A percentile compares a stretch with the other conserved stretches of the same genome.
Conservation (phyloP, 208 protist genomes). For the Leishmania tropica region DNA sequence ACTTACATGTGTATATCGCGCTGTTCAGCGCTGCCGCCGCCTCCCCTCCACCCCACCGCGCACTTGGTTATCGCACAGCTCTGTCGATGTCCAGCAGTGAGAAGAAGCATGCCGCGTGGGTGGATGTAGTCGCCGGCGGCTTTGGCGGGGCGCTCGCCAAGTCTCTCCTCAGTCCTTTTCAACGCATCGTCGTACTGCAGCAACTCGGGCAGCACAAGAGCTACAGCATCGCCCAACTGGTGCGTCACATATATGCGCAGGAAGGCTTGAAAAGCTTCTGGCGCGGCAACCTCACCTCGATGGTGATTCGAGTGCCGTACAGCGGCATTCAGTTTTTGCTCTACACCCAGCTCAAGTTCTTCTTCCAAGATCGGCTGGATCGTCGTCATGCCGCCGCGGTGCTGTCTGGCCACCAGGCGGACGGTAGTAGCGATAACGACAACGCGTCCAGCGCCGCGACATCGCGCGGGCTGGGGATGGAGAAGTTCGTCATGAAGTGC, state of each 20-base stretch:
- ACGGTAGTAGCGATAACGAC: constrained; percentile 18
- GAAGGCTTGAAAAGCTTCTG: constrained; percentile 85
- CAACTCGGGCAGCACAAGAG: constrained; percentile 75
- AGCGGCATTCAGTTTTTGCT: constrained; percentile 87
- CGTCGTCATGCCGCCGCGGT: constrained; percentile 9
- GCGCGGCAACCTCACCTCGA: constrained; percentile 88
- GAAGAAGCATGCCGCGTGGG: constrained; percentile 75
- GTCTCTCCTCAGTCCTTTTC: constrained; percentile 81
- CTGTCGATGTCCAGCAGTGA: constrained; percentile 45
- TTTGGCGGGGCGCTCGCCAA: constrained; percentile 78
- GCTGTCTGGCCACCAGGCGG: neutral
- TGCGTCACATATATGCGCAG: constrained; percentile 47
- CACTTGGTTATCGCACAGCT: neutral
- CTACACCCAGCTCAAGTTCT: constrained; percentile 83
- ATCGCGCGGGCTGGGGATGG: constrained; percentile 11
- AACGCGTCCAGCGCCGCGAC: neutral
- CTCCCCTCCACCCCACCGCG: neutral
- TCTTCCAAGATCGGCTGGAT: constrained; percentile 71
- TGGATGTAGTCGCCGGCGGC: constrained; percentile 83
- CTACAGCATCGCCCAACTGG: constrained; percentile 47
- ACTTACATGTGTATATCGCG: neutral
- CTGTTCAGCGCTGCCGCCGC: neutral
- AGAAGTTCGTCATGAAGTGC: constrained; percentile 88
- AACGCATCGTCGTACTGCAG: constrained; percentile 87
- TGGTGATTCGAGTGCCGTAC: constrained; percentile 91